Percentiles rank a stretch among this genome's conserved stretches.
These are phyloP conservation scores for Chlorella sp. DNA, from an alignment of 139 green algal genomes.

Conservation along the genomic window DNA sequence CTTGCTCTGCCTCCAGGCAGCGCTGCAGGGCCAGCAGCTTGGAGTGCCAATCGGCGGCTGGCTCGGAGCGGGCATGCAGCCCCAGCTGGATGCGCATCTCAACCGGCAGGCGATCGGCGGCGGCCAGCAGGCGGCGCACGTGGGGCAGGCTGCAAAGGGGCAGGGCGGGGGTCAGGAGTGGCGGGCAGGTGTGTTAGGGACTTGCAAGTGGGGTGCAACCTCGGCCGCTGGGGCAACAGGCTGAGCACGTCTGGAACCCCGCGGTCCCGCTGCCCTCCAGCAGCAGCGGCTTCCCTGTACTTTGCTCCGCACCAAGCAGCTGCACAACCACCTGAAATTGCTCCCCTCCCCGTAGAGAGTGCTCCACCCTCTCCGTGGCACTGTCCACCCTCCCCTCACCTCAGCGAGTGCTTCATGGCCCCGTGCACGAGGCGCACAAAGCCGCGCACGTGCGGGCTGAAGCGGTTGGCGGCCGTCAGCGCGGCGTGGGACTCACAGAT, in stretches of 20 bases:
- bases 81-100: constrained; percentile 14
- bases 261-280: too few relatives aligned
- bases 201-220: too few relatives aligned
- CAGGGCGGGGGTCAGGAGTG: background rate
- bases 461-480: background rate
- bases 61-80: background rate
- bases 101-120: background rate
- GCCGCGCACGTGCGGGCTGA: background rate
- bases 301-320: too few relatives aligned
- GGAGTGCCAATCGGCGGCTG: background rate
- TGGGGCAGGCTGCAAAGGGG: constrained; percentile 7
- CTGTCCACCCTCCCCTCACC: background rate
- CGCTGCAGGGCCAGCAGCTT: constrained; percentile 19
- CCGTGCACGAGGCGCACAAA: background rate
- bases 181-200: too few relatives aligned
- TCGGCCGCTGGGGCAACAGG: too few relatives aligned
- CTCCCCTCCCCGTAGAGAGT: too few relatives aligned
- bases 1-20: background rate
- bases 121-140: background rate
- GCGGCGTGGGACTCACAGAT: background rate
- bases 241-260: too few relatives aligned
- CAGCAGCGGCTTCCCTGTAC: too few relatives aligned
- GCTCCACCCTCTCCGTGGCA: too few relatives aligned
- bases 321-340: too few relatives aligned
- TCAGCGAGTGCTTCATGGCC: constrained; percentile 5